Evolutionary conservation across 305 asterid genomes (phyloP), one percentile per base, ranked within the genome.

Genomic region (Fraxinus ornus): DNA sequence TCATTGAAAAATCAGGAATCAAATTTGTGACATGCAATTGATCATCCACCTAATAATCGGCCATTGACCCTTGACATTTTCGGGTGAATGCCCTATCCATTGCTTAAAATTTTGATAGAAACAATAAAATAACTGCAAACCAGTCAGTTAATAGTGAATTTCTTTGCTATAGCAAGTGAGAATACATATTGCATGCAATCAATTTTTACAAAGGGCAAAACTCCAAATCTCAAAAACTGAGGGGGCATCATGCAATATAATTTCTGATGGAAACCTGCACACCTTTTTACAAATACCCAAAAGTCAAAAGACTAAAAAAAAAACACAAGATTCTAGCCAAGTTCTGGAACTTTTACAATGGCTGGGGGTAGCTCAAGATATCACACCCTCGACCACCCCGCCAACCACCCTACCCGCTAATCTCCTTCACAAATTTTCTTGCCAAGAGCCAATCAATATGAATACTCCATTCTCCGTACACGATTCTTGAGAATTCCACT

Each of bases 401-500:
- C 39, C 60, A 44, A 15, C 21, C 22, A 15, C 7, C 7, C 22
- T 0, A 44, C 55, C n/a, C 4, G n/a, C 55, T 13, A 44, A 44
- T 44, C 55, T 47, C 6, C 62, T 52, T 17, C 17, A 52, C 62
- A 52, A 52, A 17, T 17, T 22, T 22, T 22, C 73, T 64, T 24
- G 7, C 17, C 10, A 24, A 66, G 24, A 13, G n/a, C 36, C 35
- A 66, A 26, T 66, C 74, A 66, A 24, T 66, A 66, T 21, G 74
- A 66, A 66, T 28, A 26, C 19, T 66, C n/a, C 15, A 4, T 24
- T 24, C 19, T 52, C 15, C 88, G 91, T 33, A 89, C 88, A 24
- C 97, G 97, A 90, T 87, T 91, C 89, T 82, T 91, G 64, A 95
- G 91, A 39, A 92, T 89, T 81, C 97, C 98, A 55, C 85, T 87